Base-by-base conservation (phyloP, 176 grass and related monocot genomes). In the Tillandsia leiboldiana region DNA sequence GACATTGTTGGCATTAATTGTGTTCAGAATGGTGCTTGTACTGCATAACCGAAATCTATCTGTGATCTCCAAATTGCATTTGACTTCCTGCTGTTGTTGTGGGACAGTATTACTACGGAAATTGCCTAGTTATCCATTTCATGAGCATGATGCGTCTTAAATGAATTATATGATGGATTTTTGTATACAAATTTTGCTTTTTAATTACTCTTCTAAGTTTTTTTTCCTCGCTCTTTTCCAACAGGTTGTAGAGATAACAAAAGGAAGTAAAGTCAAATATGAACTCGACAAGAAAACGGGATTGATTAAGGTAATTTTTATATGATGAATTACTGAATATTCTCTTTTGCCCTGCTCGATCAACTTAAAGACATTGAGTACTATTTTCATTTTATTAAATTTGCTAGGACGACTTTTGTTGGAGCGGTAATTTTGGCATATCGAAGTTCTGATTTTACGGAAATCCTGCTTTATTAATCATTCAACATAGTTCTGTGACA, bases 231-330 rank as follows among this genome's bases (percentile, higher is more conserved):
- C 33, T 42, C 33, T 7, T 42, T 6, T 42, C 5, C 33, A 42
- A 67, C 17, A 91, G 88, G 91, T 96, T 9, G 86, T 96, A 65
- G 85, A 96, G 82, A 96, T 96, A 72, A 84, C 85, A 63, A 91
- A 86, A 76, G 91, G 91, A 28, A 96, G 91, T 83, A 96, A 96
- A 83, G 87, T 96, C 56, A 96, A 96, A 79, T 96, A 96, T 77
- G 91, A 96, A 64, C 91, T 96, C 66, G 91, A 96, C 87, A 96
- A 96, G 87, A 96, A 91, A 79, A 96, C 87, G 20, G 91, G 91
- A 54, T 51, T 96, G 77, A 96, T 96, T 80, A 91, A 88, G 87
- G 84, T 68, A 62, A 4, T 70, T 1, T 47, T 23, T 3, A 26
- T 59, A 59, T 59, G 56, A 18, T 6, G 56, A 18, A 59, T 13